Percentiles rank a stretch among this genome's conserved stretches.
Conservation (phyloP, 2,329 filamentous ascomycete species). For the Fusarium keratoplasticum region DNA sequence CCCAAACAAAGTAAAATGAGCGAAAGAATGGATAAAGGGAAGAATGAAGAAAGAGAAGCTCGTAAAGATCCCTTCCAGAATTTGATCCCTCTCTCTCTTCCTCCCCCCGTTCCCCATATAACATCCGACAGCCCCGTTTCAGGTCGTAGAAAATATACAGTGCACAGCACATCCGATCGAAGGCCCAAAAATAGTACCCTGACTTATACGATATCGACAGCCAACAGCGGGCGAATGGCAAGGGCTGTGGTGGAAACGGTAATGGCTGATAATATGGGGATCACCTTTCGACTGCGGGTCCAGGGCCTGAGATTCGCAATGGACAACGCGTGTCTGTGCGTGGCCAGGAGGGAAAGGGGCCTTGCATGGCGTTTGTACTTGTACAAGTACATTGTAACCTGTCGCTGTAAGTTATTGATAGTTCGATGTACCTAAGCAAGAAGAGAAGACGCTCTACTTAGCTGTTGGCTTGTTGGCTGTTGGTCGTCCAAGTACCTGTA, state of each 20-base stretch:
- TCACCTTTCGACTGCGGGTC: slow-evolving; percentile 2
- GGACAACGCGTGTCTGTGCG: neutral
- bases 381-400: neutral
- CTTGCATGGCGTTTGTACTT: neutral
- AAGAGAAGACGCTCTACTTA: neutral
- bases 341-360: neutral
- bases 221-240: neutral
- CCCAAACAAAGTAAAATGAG: neutral
- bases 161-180: neutral
- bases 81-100: neutral
- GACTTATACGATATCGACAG: neutral
- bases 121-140: neutral
- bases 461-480: neutral
- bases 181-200: neutral
- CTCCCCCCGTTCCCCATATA: neutral
- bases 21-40: neutral
- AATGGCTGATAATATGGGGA: slow-evolving; percentile 1
- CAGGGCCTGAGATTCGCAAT: neutral
- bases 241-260: neutral
- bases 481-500: neutral
- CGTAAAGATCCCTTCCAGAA: neutral
- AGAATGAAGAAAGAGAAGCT: neutral
- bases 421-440: neutral
- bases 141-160: neutral
- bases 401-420: neutral